Percentiles rank a stretch among this genome's conserved stretches.
Evolutionary conservation across 2,329 filamentous ascomycete genomes (phyloP).

Genomic region (Sphaerulina vaccinii): DNA sequence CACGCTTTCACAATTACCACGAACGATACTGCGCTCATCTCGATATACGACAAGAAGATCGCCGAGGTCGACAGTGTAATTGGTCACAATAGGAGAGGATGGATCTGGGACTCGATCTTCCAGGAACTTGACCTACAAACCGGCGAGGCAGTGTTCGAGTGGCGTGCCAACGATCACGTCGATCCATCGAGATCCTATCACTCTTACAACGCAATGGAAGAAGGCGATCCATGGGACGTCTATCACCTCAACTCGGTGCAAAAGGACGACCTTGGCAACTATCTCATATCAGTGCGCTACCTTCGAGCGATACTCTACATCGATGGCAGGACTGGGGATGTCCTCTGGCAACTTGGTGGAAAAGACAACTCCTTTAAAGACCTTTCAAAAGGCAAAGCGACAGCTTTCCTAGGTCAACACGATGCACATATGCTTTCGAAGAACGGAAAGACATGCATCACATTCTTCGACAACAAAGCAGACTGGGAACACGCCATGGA

Average conservation of each 20-base stretch:
- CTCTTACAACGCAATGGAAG: conserved; percentile 38
- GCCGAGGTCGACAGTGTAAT: conserved; percentile 22
- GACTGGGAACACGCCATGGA: conserved; percentile 31
- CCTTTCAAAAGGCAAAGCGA: conserved; percentile 28
- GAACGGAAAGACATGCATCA: conserved; percentile 32
- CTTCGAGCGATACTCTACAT: conserved; percentile 51
- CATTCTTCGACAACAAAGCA: conserved; percentile 32
- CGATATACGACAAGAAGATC: conserved; percentile 37
- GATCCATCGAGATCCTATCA: conserved; percentile 44
- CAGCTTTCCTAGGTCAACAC: conserved; percentile 51
- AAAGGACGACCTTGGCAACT: conserved; percentile 53
- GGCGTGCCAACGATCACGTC: conserved; percentile 56
- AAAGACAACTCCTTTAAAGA: conserved; percentile 34
- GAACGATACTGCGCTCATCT: conserved; percentile 44
- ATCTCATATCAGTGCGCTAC: conserved; percentile 55
- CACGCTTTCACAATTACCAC: conserved; percentile 45
- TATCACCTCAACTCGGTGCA: conserved; percentile 59
- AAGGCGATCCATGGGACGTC: conserved; percentile 52
- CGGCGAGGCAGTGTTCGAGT: conserved; percentile 57
- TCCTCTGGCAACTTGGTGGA: conserved; percentile 53
- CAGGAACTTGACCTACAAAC: conserved; percentile 51
- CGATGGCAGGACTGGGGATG: conserved; percentile 47
- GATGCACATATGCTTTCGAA: conserved; percentile 49
- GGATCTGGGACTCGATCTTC: conserved; percentile 37
- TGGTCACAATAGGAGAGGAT: conserved; percentile 35